Percentiles rank a stretch among this genome's conserved stretches.
These are phyloP conservation scores for Talaromyces islandicus DNA, from an alignment of 2,329 filamentous ascomycete genomes.

Conservation along the genomic window DNA sequence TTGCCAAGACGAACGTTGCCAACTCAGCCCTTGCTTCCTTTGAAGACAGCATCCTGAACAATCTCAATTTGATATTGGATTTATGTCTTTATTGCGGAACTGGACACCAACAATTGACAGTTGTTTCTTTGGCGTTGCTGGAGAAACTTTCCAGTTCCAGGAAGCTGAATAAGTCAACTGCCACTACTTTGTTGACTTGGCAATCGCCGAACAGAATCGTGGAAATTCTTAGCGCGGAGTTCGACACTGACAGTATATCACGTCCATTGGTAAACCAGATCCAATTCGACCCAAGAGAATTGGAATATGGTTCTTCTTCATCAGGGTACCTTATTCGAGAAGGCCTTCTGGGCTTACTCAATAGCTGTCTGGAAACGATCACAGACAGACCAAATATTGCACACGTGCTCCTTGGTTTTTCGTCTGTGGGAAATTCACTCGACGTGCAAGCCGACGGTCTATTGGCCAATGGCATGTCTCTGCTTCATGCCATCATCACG, in stretches of 20 bases:
- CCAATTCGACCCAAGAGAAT: conserved; percentile 59
- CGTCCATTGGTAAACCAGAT: conserved; percentile 66
- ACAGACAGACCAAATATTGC: conserved; percentile 78
- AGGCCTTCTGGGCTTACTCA: conserved; percentile 78
- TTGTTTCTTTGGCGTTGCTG: conserved; percentile 74
- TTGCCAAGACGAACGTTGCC: conserved; percentile 57
- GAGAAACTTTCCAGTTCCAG: conserved; percentile 80
- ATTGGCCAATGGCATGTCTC: conserved; percentile 65
- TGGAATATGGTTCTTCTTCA: conserved; percentile 63
- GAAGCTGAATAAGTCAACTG: conserved; percentile 68
- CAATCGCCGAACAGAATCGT: conserved; percentile 76
- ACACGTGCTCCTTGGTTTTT: conserved; percentile 84
- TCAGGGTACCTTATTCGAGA: conserved; percentile 76
- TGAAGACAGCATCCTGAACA: conserved; percentile 81
- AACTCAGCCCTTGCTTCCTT: conserved; percentile 79
- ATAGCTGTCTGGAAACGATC: conserved; percentile 68
- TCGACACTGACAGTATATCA: conserved; percentile 73
- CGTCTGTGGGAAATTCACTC: conserved; percentile 65
- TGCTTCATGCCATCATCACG: conserved; percentile 76
- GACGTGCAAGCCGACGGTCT: conserved; percentile 62
- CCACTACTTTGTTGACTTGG: conserved; percentile 55
- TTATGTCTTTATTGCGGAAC: conserved; percentile 82
- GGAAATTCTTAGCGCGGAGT: conserved; percentile 76
- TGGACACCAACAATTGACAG: conserved; percentile 71
- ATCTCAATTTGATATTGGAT: conserved; percentile 71